Conservation (phyloP, 176 grass and related monocot species). For the Calamus simplicifolius region DNA sequence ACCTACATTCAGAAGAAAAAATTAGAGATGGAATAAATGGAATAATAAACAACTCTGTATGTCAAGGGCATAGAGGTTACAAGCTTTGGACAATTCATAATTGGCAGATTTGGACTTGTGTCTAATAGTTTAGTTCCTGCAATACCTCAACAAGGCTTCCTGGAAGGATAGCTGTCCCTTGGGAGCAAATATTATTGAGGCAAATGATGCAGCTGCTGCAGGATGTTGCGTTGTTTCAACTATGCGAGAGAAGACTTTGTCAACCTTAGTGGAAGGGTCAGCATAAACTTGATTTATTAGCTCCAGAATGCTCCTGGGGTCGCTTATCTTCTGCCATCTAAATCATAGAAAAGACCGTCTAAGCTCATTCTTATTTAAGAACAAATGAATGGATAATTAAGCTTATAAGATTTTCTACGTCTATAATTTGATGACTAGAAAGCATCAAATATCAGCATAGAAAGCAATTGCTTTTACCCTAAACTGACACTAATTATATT, state of each 20-base stretch:
- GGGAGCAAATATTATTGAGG: conserved; percentile 97
- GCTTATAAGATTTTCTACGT: too few species aligned
- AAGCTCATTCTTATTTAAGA: conserved; percentile 3
- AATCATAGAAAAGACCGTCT: conserved; percentile 21
- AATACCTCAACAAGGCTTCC: conserved; percentile 62
- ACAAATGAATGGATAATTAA: conserved; percentile 9
- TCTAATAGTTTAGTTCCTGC: neutral
- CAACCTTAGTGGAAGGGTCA: conserved; percentile 80
- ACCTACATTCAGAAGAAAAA: conserved; percentile 38
- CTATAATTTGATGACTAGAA: too few species aligned
- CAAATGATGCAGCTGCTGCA: conserved; percentile 86
- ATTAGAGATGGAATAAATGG: neutral
- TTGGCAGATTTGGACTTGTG: neutral
- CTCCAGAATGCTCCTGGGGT: conserved; percentile 67
- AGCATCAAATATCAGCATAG: too few species aligned
- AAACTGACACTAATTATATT: too few species aligned
- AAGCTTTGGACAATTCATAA: too few species aligned
- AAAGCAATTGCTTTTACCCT: too few species aligned
- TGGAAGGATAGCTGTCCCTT: conserved; percentile 62
- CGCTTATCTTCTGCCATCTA: conserved; percentile 94
- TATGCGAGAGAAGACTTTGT: conserved; percentile 83
- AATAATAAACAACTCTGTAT: too few species aligned
- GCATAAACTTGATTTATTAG: conserved; percentile 95
- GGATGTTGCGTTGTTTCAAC: conserved; percentile 84
- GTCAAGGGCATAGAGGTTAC: too few species aligned